phyloP scores from a whole-genome alignment of 768 basidiomycete species.

The Amanita fuliginea region DNA sequence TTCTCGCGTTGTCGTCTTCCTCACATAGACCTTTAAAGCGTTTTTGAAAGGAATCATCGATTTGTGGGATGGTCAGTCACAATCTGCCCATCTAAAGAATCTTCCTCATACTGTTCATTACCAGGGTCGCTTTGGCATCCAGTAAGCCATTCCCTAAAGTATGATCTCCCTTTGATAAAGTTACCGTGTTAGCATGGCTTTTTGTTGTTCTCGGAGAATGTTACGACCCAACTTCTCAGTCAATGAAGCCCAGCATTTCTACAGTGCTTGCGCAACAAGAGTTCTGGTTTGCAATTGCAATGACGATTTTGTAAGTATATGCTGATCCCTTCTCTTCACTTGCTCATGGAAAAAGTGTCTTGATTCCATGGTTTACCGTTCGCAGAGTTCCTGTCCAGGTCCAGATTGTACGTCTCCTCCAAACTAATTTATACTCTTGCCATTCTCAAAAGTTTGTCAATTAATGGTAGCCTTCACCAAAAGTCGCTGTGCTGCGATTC shows the following conservation, averaged over 20 bases:
- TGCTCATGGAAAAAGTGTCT: slow-evolving; percentile 30
- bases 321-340: background rate
- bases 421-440: background rate
- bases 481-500: slow-evolving; percentile 71
- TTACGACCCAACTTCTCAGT: slow-evolving; percentile 42
- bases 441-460: background rate
- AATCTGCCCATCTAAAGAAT: background rate
- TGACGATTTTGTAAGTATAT: slow-evolving; percentile 55
- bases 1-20: slow-evolving; percentile 72
- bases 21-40: slow-evolving; percentile 26
- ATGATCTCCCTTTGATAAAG: background rate
- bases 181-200: slow-evolving; percentile 36
- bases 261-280: slow-evolving; percentile 58
- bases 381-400: slow-evolving; percentile 69
- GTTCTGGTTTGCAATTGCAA: slow-evolving; percentile 69
- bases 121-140: slow-evolving; percentile 36
- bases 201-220: slow-evolving; percentile 62
- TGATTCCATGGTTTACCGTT: slow-evolving; percentile 69
- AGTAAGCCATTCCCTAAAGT: slow-evolving; percentile 29
- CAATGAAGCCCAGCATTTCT: slow-evolving; percentile 52
- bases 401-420: slow-evolving; percentile 45
- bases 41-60: slow-evolving; percentile 76
- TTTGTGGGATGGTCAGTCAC: slow-evolving; percentile 64
- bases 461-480: slow-evolving; percentile 55
- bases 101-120: slow-evolving; percentile 5